Evolutionary conservation across 768 basidiomycete genomes (phyloP), one percentile per base, ranked within the genome.

Genomic region (Phanerochaete carnosa): DNA sequence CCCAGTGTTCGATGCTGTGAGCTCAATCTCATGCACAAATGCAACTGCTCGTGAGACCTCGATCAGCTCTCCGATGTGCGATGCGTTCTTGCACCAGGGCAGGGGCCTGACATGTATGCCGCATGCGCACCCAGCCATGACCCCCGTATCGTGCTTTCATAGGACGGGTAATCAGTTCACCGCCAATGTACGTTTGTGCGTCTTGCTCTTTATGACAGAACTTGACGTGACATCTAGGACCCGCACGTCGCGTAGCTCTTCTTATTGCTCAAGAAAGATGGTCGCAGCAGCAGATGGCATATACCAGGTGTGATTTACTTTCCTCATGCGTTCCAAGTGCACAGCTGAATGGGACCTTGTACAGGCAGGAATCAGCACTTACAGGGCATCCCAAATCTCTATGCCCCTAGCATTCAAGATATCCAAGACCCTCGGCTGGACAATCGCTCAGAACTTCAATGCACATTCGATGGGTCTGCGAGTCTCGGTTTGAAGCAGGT

Each of bases 91-190:
- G 6, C 33, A 6, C 33, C 33, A 6, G 6, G 33, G 6, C 33
- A 19, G 4, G 4, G 19, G 11, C 47, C 13, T 49, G 9, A 5
- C 47, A 25, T 49, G 28, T 25, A 49, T 49, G 11, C 47, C 47
- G 47, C 28, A 1, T 0, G 57, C 39, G 13, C 58, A 63, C 3
- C 65, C 61, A 13, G 62, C 62, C 0, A 76, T 37, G 3, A 23
- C 25, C 15, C 64, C 88, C 1, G 79, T 90, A 1, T 77, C 90
- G 1, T 91, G 89, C 69, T 91, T 91, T 64, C 89, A 91, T 65
- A 86, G 71, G 13, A 70, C 72, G 59, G 84, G 85, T 3, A 84
- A 87, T 70, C 84, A 87, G 67, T 90, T 89, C 64, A 84, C 86
- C 64, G 68, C 77, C 32, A 85, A 89, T 63, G 88, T 87, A 55